Evolutionary conservation across 2,329 filamentous ascomycete species (phyloP).

Genomic region (Trichoderma sp.): DNA sequence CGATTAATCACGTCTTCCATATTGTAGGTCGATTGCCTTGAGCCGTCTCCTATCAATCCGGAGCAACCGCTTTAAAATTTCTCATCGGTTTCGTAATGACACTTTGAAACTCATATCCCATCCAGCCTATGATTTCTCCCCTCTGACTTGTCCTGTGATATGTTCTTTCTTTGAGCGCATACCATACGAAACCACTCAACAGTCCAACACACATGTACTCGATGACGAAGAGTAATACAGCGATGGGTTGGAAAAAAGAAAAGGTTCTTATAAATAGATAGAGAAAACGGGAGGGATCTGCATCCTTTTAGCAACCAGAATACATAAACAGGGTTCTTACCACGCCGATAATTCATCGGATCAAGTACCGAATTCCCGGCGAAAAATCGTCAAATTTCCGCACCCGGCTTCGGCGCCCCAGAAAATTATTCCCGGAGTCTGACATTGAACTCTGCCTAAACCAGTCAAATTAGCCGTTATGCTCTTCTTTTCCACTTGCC

Average conservation of each 20-base stretch:
- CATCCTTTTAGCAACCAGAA: not conserved
- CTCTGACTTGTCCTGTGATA: not conserved
- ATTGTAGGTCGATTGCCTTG: not conserved
- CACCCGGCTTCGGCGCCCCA: slow-evolving; percentile 13
- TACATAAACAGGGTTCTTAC: not conserved
- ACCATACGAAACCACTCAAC: not conserved
- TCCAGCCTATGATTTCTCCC: not conserved
- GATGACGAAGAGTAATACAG: not conserved
- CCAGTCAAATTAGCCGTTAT: not conserved
- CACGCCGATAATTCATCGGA: slow-evolving; percentile 1
- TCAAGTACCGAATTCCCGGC: not conserved
- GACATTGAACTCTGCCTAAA: not conserved
- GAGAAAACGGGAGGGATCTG: not conserved
- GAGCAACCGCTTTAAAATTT: not conserved
- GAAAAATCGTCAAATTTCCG: not conserved
- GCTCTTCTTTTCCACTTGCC: not conserved
- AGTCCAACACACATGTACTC: not conserved
- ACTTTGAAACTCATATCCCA: not conserved
- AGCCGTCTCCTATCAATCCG: not conserved
- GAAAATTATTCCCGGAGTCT: not conserved
- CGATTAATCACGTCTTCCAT: not conserved
- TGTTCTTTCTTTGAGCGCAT: not conserved
- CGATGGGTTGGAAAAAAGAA: no score
- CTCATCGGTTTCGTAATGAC: not conserved
- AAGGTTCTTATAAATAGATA: not conserved